Conservation (phyloP, 805 yeast species). For the Saccharomycopsis sp. region DNA sequence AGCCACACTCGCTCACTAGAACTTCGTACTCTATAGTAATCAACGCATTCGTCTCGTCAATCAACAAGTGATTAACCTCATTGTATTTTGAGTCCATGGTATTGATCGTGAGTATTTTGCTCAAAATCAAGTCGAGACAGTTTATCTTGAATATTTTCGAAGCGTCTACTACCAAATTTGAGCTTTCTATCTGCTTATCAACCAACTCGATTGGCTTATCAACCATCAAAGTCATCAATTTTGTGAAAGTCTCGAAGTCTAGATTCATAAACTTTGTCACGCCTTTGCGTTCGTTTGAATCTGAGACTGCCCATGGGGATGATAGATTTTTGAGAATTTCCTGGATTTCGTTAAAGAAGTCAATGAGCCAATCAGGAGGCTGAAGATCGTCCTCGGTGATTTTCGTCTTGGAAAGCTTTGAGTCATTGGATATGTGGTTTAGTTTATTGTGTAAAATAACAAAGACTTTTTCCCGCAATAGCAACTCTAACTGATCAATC, state of each 20-base stretch:
- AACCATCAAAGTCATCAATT: conserved; percentile 37
- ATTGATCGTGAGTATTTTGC: conserved; percentile 44
- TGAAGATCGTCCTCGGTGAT: conserved; percentile 47
- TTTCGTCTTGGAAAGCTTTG: conserved; percentile 26
- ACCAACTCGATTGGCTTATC: conserved; percentile 32
- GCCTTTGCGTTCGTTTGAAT: conserved; percentile 26
- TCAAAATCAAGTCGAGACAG: conserved; percentile 50
- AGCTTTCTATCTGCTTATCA: conserved; percentile 26
- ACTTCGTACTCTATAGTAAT: conserved; percentile 39
- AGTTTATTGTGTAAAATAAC: conserved; percentile 34
- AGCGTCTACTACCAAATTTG: conserved; percentile 23
- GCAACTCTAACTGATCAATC: conserved; percentile 29
- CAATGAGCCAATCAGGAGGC: conserved; percentile 79
- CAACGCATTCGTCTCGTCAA: conserved; percentile 35
- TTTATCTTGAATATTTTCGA: conserved; percentile 46
- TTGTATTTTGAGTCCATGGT: conserved; percentile 34
- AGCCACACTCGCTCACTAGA: conserved; percentile 45
- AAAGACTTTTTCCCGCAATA: conserved; percentile 35
- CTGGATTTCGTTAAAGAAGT: conserved; percentile 54
- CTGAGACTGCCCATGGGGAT: conserved; percentile 21
- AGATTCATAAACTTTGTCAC: conserved; percentile 34
- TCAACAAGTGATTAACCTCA: conserved; percentile 28
- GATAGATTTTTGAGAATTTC: conserved; percentile 44
- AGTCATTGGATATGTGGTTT: conserved; percentile 13
- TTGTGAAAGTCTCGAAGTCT: conserved; percentile 29